phyloP scores from a whole-genome alignment of 2,329 filamentous ascomycete genomes.

The Fusarium sp. region DNA sequence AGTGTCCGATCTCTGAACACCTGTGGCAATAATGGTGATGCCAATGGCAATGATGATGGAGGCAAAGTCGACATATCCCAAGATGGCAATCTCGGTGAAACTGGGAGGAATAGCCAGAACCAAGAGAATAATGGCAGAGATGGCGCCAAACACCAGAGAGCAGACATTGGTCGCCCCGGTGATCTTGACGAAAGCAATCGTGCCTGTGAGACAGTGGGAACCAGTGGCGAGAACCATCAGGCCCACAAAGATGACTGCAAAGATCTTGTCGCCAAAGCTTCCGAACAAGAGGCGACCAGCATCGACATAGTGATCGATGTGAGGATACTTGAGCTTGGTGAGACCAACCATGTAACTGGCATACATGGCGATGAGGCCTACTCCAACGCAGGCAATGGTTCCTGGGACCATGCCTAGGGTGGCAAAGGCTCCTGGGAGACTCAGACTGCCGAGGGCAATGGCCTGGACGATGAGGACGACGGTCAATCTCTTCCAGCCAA shows the following conservation, averaged over 20 bases:
- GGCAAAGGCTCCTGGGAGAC: background rate
- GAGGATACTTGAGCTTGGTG: constrained; percentile 1
- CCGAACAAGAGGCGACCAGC: background rate
- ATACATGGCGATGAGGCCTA: constrained; percentile 2
- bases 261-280: background rate
- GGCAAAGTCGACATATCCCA: background rate
- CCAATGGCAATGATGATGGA: constrained; percentile 2
- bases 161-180: background rate
- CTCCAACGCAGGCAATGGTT: background rate
- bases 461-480: constrained; percentile 3
- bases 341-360: constrained; percentile 3
- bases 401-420: background rate
- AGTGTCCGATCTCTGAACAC: background rate
- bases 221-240: background rate
- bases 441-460: background rate
- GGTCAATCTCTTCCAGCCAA: background rate
- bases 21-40: background rate
- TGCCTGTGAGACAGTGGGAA: constrained; percentile 5
- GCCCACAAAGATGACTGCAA: background rate
- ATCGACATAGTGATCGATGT: constrained; percentile 3
- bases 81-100: constrained; percentile 4
- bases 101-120: background rate
- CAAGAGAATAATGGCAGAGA: background rate
- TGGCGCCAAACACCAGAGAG: background rate
- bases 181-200: constrained; percentile 1